phyloP scores from a whole-genome alignment of 2,329 filamentous ascomycete species.

The Ceratocystis smalleyi region DNA sequence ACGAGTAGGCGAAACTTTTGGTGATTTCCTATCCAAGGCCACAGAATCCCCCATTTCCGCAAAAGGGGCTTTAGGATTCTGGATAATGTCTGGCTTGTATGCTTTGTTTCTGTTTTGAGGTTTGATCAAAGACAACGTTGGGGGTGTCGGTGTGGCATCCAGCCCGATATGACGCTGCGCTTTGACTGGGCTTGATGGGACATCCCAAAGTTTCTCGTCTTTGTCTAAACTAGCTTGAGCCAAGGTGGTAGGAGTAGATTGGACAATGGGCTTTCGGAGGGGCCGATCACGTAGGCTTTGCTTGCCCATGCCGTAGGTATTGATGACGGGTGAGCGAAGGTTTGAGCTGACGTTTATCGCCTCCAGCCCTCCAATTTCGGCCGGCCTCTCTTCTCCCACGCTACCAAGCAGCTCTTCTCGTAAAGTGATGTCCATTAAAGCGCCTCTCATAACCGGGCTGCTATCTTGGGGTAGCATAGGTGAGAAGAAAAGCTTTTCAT shows the following conservation, averaged over 20 bases:
- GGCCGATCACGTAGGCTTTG: background rate
- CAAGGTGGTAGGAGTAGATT: background rate
- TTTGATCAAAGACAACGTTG: background rate
- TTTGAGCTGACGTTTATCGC: background rate
- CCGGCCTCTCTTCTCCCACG: background rate
- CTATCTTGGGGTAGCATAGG: background rate
- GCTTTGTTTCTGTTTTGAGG: background rate
- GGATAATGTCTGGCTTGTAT: background rate
- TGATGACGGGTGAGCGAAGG: background rate
- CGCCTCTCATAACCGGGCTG: background rate
- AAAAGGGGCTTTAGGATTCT: background rate
- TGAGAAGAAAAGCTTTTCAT: background rate
- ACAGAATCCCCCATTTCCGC: background rate
- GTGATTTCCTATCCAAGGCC: background rate
- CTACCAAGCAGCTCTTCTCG: background rate
- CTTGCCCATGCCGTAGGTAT: background rate
- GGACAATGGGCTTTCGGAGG: background rate
- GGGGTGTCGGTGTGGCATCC: background rate
- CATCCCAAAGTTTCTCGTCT: background rate
- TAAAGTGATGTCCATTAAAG: background rate
- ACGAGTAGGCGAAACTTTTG: background rate
- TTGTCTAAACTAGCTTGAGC: background rate
- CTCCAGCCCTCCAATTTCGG: background rate
- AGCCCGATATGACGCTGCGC: background rate
- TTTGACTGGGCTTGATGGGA: constrained; percentile 1